Percentiles rank a stretch among this genome's conserved stretches.
Conservation (phyloP, 2,329 filamentous ascomycete genomes). For the Xylariomycetidae sp. region DNA sequence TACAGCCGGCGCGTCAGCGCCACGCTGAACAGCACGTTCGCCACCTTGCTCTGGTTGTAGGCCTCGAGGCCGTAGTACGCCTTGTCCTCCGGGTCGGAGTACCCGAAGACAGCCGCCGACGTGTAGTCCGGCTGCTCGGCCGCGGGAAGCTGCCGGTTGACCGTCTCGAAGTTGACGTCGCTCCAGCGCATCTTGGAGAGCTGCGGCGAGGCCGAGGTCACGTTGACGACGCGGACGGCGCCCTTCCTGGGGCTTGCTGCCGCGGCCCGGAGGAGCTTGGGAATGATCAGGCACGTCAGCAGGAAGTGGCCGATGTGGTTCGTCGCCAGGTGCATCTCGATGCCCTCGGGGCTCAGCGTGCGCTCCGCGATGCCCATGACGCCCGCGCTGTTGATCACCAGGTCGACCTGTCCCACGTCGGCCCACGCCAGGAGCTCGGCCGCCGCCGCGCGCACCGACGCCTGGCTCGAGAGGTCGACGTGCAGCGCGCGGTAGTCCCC, state of each 20-base stretch:
- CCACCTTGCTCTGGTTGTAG: constrained; percentile 32
- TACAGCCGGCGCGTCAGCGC: constrained; percentile 22
- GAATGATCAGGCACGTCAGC: constrained; percentile 40
- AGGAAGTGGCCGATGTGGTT: constrained; percentile 45
- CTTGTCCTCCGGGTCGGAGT: constrained; percentile 15
- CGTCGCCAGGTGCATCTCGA: constrained; percentile 39
- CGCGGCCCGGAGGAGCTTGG: constrained; percentile 33
- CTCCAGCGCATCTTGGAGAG: constrained; percentile 27
- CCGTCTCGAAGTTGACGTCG: constrained; percentile 30
- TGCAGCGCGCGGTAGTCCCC: constrained; percentile 25
- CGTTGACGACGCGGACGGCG: constrained; percentile 34
- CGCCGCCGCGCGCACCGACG: constrained; percentile 32
- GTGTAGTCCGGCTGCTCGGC: constrained; percentile 26
- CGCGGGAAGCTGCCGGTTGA: constrained; percentile 26
- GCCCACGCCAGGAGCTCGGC: constrained; percentile 27
- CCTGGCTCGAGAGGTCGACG: constrained; percentile 35
- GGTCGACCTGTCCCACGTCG: constrained; percentile 30
- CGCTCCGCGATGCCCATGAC: constrained; percentile 33
- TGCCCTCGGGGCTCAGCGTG: constrained; percentile 33
- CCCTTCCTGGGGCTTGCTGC: constrained; percentile 16
- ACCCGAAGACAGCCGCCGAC: constrained; percentile 17
- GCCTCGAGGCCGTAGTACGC: constrained; percentile 26
- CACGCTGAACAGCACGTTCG: constrained; percentile 29
- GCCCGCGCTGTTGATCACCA: constrained; percentile 42
- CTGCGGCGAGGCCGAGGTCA: constrained; percentile 28